Conservation (phyloP, 2,329 filamentous ascomycete genomes). For the Alternaria viburni region DNA sequence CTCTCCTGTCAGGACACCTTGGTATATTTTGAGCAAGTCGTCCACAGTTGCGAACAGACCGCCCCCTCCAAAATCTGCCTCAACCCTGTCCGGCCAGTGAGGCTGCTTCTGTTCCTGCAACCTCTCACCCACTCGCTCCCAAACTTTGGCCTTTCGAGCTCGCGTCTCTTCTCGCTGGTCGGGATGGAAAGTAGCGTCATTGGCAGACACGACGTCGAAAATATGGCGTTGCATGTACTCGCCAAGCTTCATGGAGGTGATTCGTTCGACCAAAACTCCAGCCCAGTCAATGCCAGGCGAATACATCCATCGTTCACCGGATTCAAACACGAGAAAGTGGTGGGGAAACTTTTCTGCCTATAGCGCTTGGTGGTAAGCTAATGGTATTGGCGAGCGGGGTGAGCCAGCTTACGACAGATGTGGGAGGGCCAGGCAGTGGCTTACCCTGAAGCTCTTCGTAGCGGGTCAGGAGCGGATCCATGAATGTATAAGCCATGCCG, state of each 20-base stretch:
- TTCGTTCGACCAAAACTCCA: not conserved
- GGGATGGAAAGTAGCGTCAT: not conserved
- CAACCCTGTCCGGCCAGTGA: not conserved
- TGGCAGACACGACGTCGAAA: not conserved
- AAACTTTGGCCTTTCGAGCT: not conserved
- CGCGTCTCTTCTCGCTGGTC: not conserved
- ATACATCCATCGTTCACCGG: not conserved
- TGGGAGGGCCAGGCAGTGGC: not conserved
- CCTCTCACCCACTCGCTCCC: not conserved
- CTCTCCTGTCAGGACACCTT: not conserved
- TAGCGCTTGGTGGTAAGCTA: not conserved
- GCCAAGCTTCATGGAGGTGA: not conserved
- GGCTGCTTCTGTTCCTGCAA: not conserved
- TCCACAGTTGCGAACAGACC: not conserved
- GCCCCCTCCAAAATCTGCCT: not conserved
- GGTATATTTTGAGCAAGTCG: not conserved
- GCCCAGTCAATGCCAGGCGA: not conserved
- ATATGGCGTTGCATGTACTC: not conserved
- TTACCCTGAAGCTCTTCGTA: not conserved
- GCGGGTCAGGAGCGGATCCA: not conserved
- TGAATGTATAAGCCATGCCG: not conserved
- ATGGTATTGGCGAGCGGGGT: not conserved
- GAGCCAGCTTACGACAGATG: not conserved
- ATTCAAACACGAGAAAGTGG: not conserved
- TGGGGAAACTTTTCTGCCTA: not conserved